These are phyloP conservation scores for Boletus rufocinnamomeus DNA, from an alignment of 768 basidiomycete genomes.

Conservation along the genomic window DNA sequence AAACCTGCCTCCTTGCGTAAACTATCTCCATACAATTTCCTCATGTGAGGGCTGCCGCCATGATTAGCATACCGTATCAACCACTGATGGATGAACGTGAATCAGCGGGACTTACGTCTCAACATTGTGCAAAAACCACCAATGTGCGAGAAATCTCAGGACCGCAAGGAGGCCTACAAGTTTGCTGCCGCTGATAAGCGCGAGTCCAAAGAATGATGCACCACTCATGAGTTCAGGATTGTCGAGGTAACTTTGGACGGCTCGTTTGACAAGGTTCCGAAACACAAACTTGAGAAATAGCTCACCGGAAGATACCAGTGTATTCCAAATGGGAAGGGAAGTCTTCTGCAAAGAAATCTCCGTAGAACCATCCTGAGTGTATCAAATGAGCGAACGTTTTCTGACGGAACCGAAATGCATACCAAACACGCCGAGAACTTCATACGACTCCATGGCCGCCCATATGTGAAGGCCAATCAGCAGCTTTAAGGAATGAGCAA, in stretches of 20 bases:
- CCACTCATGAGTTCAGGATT: slow-evolving; percentile 97
- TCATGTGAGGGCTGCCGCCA: slow-evolving; percentile 89
- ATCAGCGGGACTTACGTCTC: slow-evolving; percentile 69
- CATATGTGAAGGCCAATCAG: slow-evolving; percentile 88
- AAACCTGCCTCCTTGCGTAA: slow-evolving; percentile 96
- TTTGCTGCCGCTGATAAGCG: slow-evolving; percentile 89
- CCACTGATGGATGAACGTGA: background rate
- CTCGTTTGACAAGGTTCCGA: background rate
- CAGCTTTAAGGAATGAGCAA: slow-evolving; percentile 47
- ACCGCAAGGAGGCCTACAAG: slow-evolving; percentile 86
- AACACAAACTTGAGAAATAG: slow-evolving; percentile 1
- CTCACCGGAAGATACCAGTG: slow-evolving; percentile 93
- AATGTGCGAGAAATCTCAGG: slow-evolving; percentile 82
- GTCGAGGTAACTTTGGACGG: slow-evolving; percentile 69
- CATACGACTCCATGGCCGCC: slow-evolving; percentile 87
- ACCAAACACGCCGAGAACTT: slow-evolving; percentile 95
- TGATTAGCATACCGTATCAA: slow-evolving; percentile 1
- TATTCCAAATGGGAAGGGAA: slow-evolving; percentile 90
- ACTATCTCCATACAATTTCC: slow-evolving; percentile 89
- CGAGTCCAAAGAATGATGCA: slow-evolving; percentile 92
- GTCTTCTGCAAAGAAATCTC: slow-evolving; percentile 95
- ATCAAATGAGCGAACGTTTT: slow-evolving; percentile 1
- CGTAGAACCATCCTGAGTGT: slow-evolving; percentile 91
- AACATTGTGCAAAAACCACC: slow-evolving; percentile 93
- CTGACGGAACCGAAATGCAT: slow-evolving; percentile 17